phyloP scores from a whole-genome alignment of 306 rosid species.

The Acacia confusa region DNA sequence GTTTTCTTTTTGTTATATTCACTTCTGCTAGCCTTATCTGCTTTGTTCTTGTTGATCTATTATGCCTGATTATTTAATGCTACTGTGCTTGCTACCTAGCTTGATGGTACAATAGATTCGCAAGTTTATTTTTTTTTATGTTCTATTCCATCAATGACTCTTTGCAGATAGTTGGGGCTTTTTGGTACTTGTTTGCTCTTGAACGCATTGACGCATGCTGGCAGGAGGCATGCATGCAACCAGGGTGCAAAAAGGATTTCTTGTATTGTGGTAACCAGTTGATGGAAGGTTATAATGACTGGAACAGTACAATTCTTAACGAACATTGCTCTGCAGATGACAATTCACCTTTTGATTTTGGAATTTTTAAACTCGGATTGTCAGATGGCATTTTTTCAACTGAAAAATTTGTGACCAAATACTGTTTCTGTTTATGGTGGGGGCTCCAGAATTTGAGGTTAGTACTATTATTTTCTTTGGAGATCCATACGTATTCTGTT shows the following conservation, averaged over 20 bases:
- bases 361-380: constrained; percentile 67
- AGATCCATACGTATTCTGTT: neutral
- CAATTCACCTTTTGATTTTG: constrained; percentile 54
- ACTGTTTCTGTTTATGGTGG: constrained; percentile 95
- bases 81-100: constrained; percentile 9
- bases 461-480: constrained; percentile 4
- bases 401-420: constrained; percentile 59
- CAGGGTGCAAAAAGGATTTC: constrained; percentile 39
- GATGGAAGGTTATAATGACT: constrained; percentile 28
- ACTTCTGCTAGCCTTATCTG: neutral
- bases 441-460: constrained; percentile 92
- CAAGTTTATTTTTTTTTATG: neutral
- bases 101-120: constrained; percentile 11
- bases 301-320: constrained; percentile 34
- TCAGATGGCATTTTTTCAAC: constrained; percentile 56
- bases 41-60: constrained; percentile 22
- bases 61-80: constrained; percentile 52
- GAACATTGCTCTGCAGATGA: constrained; percentile 38
- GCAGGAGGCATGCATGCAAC: constrained; percentile 54
- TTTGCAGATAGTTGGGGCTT: constrained; percentile 84
- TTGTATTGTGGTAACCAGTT: constrained; percentile 62
- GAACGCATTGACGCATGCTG: constrained; percentile 88
- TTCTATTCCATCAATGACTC: constrained; percentile 8
- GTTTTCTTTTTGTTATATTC: constrained; percentile 5
- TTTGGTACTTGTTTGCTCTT: constrained; percentile 85